A percentile compares a stretch with the other conserved stretches of the same genome.
Evolutionary conservation across 225 moss, liverwort and hornwort species (phyloP).

Genomic region (Antitrichia curtipendula): DNA sequence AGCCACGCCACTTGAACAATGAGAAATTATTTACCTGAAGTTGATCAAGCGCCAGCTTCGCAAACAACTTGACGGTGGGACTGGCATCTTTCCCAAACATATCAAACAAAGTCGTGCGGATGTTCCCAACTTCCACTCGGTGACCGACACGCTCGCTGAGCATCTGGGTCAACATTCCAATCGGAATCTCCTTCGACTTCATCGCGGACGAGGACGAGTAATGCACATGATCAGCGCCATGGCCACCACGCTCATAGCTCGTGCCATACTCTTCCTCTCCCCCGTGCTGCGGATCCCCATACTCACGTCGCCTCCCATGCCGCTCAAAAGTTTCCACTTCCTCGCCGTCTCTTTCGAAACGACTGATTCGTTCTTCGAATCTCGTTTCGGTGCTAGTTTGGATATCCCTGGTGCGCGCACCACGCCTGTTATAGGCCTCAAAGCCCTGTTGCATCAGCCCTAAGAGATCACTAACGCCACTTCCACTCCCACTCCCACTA

Average conservation of each 20-base stretch:
- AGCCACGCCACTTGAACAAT: not conserved
- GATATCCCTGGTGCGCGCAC: not conserved
- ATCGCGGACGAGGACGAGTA: not conserved
- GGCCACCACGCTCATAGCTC: not conserved
- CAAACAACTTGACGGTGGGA: conserved; percentile 48
- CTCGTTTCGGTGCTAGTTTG: not conserved
- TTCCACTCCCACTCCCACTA: not conserved
- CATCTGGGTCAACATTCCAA: conserved; percentile 34
- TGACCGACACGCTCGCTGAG: conserved; percentile 58
- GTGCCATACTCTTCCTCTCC: not conserved
- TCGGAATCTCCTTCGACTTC: conserved; percentile 16
- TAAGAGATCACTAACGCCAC: not conserved
- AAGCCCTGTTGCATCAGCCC: conserved; percentile 6
- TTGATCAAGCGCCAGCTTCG: conserved; percentile 12
- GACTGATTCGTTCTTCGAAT: conserved; percentile 1
- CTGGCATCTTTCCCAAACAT: conserved; percentile 75
- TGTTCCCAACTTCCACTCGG: conserved; percentile 52
- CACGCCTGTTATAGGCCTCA: not conserved
- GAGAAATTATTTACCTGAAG: not conserved
- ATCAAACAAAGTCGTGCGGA: conserved; percentile 65
- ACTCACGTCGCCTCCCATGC: not conserved
- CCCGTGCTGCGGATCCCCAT: not conserved
- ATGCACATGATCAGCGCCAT: not conserved
- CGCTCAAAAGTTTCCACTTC: not conserved
- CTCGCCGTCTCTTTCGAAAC: not conserved